Base-by-base conservation (phyloP, 2,329 filamentous ascomycete genomes). In the Coleophoma crateriformis region DNA sequence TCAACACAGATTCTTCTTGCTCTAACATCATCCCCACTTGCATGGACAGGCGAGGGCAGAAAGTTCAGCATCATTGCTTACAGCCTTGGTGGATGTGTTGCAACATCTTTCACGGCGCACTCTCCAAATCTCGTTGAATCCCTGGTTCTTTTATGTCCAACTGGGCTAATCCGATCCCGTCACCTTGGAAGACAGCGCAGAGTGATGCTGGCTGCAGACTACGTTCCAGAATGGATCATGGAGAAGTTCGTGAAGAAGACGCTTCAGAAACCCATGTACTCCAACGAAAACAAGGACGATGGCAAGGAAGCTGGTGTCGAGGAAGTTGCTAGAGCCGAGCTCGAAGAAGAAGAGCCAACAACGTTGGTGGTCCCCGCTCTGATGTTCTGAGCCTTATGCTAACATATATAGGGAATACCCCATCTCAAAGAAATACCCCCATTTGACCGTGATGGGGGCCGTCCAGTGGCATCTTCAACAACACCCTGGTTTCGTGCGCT, bases 131-230 rank as follows among this genome's bases (percentile, higher is more conserved):
- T 90, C 47, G 74, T 95, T 17, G 75, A 77, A 12, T 81, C 78
- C 8, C 74, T 95, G 27, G 74, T 92, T 14, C 77, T 95, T 6
- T 76, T 96, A 39, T 88, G 88, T 0, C 89, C 90, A 0, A 76
- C 85, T 0, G 90, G 90, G 1, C 73, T 95, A 37, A 79, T 95
- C 59, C 72, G 77, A 38, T 66, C 74, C 1, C 70, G 73, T 51
- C 73, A 72, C 55, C 77, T 81, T n/a, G 41, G 41, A 6, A 22
- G 41, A 22, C 41, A 44, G 41, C 20, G n/a, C 19, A 11, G n/a
- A 44, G 17, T 44, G 4, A 12, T 44, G 8, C 32, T 44, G 11
- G 12, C 22, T 11, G 41, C 22, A 19, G 27, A 44, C 32, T 44
- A 22, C 13, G 27, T 44, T 14, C 41, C 41, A 14, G 22, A 22